Base-by-base conservation (phyloP, 1,139 yeast genomes). In the Suhomyces kunorum region DNA sequence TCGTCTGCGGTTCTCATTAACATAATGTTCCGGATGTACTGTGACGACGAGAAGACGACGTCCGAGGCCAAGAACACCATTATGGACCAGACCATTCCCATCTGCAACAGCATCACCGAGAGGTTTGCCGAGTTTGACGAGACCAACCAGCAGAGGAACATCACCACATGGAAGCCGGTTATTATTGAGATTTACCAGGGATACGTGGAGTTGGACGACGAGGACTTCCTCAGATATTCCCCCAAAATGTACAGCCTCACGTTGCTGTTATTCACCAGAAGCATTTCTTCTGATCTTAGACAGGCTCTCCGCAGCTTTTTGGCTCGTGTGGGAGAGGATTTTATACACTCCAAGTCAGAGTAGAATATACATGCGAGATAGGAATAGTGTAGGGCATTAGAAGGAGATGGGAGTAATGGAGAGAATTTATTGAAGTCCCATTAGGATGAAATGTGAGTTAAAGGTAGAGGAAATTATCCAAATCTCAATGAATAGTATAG, bases 111-210 rank as follows among this genome's bases (percentile, higher is more conserved):
- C 7, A 83, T 92, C 24, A 74, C 88, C 24, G 76, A 76, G 40
- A 78, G 92, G 42, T 90, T 81, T 60, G 75, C 83, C 26, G 75
- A 76, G 8, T 74, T 89, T 49, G 95, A 87, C 50, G 92, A 83
- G 50, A 69, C 78, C 28, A 79, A 82, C 36, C 88, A 89, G 63
- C 87, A 83, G 49, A 76, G 95, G 51, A 87, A 87, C 58, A 80
- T 90, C 28, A 71, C 78, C 18, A 84, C 95, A 3, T 86, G 97
- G 94, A 78, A 86, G 54, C 98, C 98, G 0, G 97, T 92, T 17
- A 87, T 90, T 29, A 83, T 87, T 30, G 95, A 87, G 55, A 84
- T 92, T 24, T 69, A 83, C 49, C 89, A 85, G 58, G 96, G 96
- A 5, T 84, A 83, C 56, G 76, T 80, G 33, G 87, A 82, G 54